A percentile compares a stretch with the other conserved stretches of the same genome.
Conservation (phyloP, 176 grass and related monocot species). For the Oryza nivara region DNA sequence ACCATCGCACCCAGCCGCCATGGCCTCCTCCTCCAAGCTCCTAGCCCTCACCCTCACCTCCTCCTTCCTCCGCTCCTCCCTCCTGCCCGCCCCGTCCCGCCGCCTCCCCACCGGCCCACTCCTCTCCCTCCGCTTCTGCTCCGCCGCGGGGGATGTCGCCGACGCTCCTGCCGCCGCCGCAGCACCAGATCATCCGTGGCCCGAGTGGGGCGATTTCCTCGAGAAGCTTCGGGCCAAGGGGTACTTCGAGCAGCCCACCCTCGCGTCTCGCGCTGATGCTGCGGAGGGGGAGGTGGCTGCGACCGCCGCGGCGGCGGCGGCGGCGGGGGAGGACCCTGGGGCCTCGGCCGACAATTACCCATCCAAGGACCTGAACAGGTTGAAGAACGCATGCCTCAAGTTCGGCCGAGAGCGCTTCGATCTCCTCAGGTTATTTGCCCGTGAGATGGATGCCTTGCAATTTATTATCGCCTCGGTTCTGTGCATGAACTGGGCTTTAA, state of each 20-base stretch:
- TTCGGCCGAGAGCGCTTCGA: slow-evolving; percentile 85
- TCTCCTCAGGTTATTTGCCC: slow-evolving; percentile 62
- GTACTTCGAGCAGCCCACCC: slow-evolving; percentile 56
- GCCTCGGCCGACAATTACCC: slow-evolving; percentile 13
- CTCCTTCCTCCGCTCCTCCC: slow-evolving; percentile 39
- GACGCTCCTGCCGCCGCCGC: background rate
- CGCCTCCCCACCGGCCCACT: slow-evolving; percentile 18
- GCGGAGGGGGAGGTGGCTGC: slow-evolving; percentile 18
- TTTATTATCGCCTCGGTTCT: background rate
- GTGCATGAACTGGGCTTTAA: background rate
- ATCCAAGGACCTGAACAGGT: slow-evolving; percentile 50
- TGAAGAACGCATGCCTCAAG: slow-evolving; percentile 95
- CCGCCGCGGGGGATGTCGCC: slow-evolving; percentile 24
- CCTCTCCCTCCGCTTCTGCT: slow-evolving; percentile 57
- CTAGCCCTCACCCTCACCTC: slow-evolving; percentile 42
- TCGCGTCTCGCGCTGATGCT: slow-evolving; percentile 8
- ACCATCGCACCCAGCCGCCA: slow-evolving; percentile 15
- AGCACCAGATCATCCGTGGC: slow-evolving; percentile 60
- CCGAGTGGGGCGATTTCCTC: slow-evolving; percentile 79
- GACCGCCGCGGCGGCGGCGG: background rate
- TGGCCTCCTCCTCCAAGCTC: slow-evolving; percentile 61
- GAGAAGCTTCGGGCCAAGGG: slow-evolving; percentile 77
- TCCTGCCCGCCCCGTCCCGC: slow-evolving; percentile 30
- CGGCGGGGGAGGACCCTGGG: background rate
- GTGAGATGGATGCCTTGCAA: slow-evolving; percentile 8